These are phyloP conservation scores for Monosporascus sp. DNA, from an alignment of 2,329 filamentous ascomycete species.

Conservation along the genomic window DNA sequence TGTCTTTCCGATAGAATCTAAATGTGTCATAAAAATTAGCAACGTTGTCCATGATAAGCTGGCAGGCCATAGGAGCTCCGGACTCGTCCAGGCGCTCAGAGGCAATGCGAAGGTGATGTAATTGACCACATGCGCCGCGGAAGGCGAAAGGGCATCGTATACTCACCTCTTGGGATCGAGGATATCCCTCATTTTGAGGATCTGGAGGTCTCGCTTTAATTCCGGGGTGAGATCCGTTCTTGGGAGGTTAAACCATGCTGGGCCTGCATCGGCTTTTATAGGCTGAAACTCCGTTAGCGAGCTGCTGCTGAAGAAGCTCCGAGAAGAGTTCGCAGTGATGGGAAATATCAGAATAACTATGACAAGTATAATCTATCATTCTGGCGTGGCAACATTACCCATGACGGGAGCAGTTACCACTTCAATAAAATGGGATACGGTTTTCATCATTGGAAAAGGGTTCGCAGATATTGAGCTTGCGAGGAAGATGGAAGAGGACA, in stretches of 20 bases:
- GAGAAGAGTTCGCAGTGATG: conserved; percentile 14
- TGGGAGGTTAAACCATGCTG: conserved; percentile 83
- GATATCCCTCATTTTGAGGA: conserved; percentile 83
- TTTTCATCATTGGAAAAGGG: conserved; percentile 65
- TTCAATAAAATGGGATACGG: conserved; percentile 66
- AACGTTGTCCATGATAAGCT: too few relatives aligned
- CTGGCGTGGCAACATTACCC: conserved; percentile 65
- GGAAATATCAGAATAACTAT: conserved; percentile 69
- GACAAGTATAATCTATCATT: conserved; percentile 47
- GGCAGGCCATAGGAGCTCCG: too few relatives aligned
- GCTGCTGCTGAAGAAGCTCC: conserved; percentile 4
- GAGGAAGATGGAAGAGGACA: conserved; percentile 7
- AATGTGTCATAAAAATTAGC: not conserved
- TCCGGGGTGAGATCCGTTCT: conserved; percentile 78
- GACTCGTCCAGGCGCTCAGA: too few relatives aligned
- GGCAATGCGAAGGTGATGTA: too few relatives aligned
- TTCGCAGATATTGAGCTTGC: not conserved
- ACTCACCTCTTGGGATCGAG: conserved; percentile 67
- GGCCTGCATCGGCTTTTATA: conserved; percentile 58
- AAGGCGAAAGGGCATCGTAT: not conserved
- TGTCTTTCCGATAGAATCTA: conserved; percentile 79
- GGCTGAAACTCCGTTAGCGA: conserved; percentile 20
- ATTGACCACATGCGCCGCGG: not conserved
- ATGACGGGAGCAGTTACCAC: conserved; percentile 75
- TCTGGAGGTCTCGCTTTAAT: conserved; percentile 81